phyloP scores from a whole-genome alignment of 305 asterid species.

The Solanum hybrid region DNA sequence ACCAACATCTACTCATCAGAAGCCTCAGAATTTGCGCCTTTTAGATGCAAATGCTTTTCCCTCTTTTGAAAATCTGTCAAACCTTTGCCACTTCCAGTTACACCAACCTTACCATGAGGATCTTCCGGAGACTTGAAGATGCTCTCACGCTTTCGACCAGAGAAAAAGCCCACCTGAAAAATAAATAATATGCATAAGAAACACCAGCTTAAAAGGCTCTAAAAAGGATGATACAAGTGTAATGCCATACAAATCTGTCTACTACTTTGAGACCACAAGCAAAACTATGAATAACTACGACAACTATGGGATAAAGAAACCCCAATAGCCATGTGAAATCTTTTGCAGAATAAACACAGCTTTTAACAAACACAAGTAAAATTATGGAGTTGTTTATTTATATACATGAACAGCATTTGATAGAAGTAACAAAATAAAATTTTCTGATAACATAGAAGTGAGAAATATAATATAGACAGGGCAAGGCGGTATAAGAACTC shows the following conservation, averaged over 20 bases:
- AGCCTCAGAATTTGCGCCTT: conserved; percentile 67
- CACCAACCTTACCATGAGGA: conserved; percentile 93
- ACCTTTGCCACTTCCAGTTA: conserved; percentile 96
- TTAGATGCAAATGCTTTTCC: conserved; percentile 92
- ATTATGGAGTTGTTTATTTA: background rate
- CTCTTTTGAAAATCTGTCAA: conserved; percentile 91
- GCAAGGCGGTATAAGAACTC: background rate
- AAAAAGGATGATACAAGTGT: background rate
- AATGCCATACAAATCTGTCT: background rate
- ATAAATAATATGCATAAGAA: conserved; percentile 2
- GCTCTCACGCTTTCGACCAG: conserved; percentile 97
- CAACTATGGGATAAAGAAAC: background rate
- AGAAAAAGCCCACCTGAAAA: conserved; percentile 81
- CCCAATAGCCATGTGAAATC: background rate
- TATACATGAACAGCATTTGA: background rate
- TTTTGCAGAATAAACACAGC: background rate
- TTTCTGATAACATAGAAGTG: background rate
- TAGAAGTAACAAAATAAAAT: background rate
- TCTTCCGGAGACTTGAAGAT: conserved; percentile 95
- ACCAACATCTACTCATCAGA: conserved; percentile 43
- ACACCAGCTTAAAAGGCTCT: background rate
- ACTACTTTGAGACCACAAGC: background rate
- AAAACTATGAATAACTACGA: background rate
- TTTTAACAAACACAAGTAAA: background rate
- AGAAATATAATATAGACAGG: background rate